These are phyloP conservation scores for Penicillium cosmopolitanum DNA, from an alignment of 495 filamentous ascomycete genomes.

Conservation along the genomic window DNA sequence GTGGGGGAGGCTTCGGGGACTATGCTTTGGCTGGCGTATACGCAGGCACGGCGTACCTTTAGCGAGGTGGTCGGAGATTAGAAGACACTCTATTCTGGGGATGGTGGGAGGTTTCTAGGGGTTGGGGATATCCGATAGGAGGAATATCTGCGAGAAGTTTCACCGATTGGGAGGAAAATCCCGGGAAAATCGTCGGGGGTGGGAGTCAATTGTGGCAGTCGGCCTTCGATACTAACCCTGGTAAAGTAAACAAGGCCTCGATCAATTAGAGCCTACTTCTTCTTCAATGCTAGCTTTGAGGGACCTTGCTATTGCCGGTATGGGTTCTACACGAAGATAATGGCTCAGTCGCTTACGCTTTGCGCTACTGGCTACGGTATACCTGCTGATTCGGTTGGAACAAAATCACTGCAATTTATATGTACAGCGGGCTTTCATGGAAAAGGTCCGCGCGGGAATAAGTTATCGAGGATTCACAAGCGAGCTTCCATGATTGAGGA, in stretches of 20 bases:
- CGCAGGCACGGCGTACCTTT: constrained; percentile 6
- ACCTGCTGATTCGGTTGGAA: not conserved
- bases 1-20: constrained; percentile 17
- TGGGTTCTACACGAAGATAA: not conserved
- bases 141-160: constrained; percentile 31
- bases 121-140: constrained; percentile 35
- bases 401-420: constrained; percentile 29
- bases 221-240: not conserved
- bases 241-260: too few species aligned
- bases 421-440: constrained; percentile 28
- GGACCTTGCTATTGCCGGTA: not conserved
- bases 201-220: not conserved
- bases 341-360: too few species aligned
- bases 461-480: not conserved
- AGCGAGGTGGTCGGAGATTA: constrained; percentile 18
- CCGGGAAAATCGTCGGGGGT: constrained; percentile 18
- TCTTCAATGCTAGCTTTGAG: not conserved
- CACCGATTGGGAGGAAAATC: constrained; percentile 44
- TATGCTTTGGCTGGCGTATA: constrained; percentile 4
- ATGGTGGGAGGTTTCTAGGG: not conserved
- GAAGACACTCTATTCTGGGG: not conserved
- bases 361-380: not conserved
- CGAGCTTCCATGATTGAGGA: not conserved
- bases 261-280: not conserved
- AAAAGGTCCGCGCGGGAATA: not conserved